Evolutionary conservation across 176 grass and related monocot genomes (phyloP), one percentile per base, ranked within the genome.

Genomic region (Microstegium vimineum): DNA sequence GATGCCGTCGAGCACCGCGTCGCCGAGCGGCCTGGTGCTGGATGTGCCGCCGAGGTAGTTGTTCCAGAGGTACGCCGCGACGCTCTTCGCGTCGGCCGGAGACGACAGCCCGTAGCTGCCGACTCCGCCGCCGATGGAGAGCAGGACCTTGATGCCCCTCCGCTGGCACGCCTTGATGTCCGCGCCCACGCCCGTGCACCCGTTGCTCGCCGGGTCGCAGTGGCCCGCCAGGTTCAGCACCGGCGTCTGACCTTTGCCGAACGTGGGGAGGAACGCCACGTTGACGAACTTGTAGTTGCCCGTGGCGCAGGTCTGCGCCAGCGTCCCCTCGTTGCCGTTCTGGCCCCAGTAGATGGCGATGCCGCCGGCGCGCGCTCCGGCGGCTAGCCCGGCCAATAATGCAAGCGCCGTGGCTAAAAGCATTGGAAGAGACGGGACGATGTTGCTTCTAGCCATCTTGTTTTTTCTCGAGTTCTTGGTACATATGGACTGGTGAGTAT

Each of bases 261-360:
- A 92, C 15, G 4, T 28, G 66, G 22, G 27, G 27, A 92, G 82
- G 82, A 92, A 92, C 26, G 86, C 26, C 8, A 92, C 2, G 42
- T 5, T 62, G 16, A 92, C 82, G 18, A 62, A 74, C 16, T 18
- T 18, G 79, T 89, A 92, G 8, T 36, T 27, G 10, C 86, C 82
- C 10, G 59, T 54, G 73, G 3, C 8, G 77, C 90, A 92, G 9
- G 90, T 22, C 0, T 2, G 14, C n/a, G 3, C 8, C 26, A 73
- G 42, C 5, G 11, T 74, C 52, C 81, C 87, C 78, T 93, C 91
- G 60, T 61, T 42, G 35, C 45, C 52, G 64, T 90, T 82, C 80
- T 93, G 84, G 27, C 87, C 84, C 91, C 87, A 93, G 76, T 93
- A 93, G 66, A 93, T 64, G 9, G 71, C 82, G 61, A 88, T 88